Conservation (phyloP, 768 basidiomycete genomes). For the Rhodotorula babjevae region DNA sequence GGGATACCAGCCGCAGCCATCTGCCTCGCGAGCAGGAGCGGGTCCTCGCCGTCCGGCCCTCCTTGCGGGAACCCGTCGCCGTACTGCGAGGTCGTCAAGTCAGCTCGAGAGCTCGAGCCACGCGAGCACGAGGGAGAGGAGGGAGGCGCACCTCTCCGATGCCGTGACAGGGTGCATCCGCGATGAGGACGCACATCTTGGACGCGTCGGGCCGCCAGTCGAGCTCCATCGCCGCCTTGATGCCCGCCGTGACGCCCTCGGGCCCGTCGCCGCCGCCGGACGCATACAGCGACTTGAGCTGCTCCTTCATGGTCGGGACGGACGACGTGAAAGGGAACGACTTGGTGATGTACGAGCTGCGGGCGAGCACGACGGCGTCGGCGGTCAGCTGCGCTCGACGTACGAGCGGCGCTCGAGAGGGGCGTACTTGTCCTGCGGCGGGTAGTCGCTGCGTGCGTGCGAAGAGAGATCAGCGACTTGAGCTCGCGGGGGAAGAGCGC, state of each 20-base stretch:
- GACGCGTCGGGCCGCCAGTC: conserved; percentile 82
- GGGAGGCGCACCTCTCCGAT: conserved; percentile 50
- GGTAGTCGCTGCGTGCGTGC: conserved; percentile 61
- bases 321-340: conserved; percentile 93
- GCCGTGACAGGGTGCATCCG: conserved; percentile 95
- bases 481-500: no score
- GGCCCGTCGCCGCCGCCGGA: conserved; percentile 86
- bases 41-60: conserved; percentile 80
- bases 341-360: conserved; percentile 73
- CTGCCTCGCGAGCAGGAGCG: conserved; percentile 71
- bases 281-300: conserved; percentile 77
- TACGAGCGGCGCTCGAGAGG: no score
- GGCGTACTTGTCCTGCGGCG: conserved; percentile 71
- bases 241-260: conserved; percentile 91
- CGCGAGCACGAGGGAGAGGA: neutral
- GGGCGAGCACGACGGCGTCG: neutral
- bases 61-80: conserved; percentile 74
- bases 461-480: neutral
- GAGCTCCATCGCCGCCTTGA: conserved; percentile 75
- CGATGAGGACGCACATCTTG: conserved; percentile 94
- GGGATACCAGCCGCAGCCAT: conserved; percentile 92
- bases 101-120: neutral
- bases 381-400: neutral
- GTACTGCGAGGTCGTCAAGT: conserved; percentile 49
- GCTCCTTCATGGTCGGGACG: conserved; percentile 75